phyloP scores from a whole-genome alignment of 306 rosid species.

The Castanopsis chinensis region DNA sequence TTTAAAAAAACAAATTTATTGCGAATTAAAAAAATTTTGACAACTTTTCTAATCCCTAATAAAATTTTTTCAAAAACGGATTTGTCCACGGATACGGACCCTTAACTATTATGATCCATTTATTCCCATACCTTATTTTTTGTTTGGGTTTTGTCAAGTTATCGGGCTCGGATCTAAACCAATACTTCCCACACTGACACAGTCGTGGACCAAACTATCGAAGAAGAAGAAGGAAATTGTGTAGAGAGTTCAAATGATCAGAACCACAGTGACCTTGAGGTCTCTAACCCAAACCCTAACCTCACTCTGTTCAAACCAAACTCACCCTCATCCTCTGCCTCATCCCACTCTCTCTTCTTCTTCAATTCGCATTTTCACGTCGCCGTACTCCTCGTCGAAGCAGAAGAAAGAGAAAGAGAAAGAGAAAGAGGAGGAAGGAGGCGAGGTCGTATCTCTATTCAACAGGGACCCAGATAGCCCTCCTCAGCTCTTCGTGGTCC shows the following conservation, averaged over 20 bases:
- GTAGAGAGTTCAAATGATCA: conserved; percentile 38
- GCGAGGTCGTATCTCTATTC: conserved; percentile 27
- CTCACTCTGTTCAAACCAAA: conserved; percentile 11
- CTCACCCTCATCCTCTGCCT: conserved; percentile 4
- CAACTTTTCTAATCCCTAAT: no score
- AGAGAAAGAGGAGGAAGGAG: conserved; percentile 25
- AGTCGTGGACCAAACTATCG: not conserved
- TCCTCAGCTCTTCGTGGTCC: conserved; percentile 81
- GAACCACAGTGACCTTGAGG: conserved; percentile 29
- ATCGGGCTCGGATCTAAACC: no score
- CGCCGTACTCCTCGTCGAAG: conserved; percentile 32
- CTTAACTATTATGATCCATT: no score
- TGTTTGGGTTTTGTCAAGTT: no score
- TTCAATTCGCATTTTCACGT: conserved; percentile 17
- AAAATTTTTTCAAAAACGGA: no score
- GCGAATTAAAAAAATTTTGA: no score
- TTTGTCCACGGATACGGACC: no score
- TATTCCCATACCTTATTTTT: no score
- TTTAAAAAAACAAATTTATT: no score
- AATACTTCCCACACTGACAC: not conserved
- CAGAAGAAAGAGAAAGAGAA: conserved; percentile 22
- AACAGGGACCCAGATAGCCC: conserved; percentile 40
- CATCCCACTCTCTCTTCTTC: conserved; percentile 14
- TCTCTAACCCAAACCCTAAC: conserved; percentile 30
- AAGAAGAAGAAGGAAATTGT: not conserved